A percentile compares a stretch with the other conserved stretches of the same genome.
These are phyloP conservation scores for Fusarium albidum DNA, from an alignment of 2,329 filamentous ascomycete species.

Conservation along the genomic window DNA sequence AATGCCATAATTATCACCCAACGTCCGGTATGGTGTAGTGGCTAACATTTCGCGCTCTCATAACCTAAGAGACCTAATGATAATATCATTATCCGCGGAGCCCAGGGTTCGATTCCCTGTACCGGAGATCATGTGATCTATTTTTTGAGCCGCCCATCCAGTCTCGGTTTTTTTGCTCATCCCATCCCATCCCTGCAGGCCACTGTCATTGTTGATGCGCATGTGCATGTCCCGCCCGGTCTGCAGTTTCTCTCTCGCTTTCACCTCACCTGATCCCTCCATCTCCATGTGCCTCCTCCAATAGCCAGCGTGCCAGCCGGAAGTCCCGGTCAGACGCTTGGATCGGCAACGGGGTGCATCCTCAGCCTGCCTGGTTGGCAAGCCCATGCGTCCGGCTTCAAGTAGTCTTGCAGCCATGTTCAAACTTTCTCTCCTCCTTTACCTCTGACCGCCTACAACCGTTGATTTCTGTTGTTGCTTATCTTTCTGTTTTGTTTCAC, in stretches of 20 bases:
- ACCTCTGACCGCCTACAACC: background rate
- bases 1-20: too few species aligned
- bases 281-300: constrained; percentile 18
- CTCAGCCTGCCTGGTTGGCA: constrained; percentile 3
- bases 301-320: constrained; percentile 16
- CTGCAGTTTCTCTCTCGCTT: constrained; percentile 11
- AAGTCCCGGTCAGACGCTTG: constrained; percentile 21
- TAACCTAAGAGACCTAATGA: too few species aligned
- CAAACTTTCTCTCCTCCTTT: background rate
- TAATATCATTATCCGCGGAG: too few species aligned
- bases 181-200: too few species aligned
- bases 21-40: constrained; percentile 46
- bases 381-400: constrained; percentile 17
- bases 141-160: too few species aligned
- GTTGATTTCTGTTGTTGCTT: constrained; percentile 11
- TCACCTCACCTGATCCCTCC: constrained; percentile 17
- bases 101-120: too few species aligned
- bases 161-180: too few species aligned
- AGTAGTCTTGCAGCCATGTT: constrained; percentile 19
- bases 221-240: background rate
- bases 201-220: too few species aligned
- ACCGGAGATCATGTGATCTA: too few species aligned
- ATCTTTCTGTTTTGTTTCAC: constrained; percentile 1
- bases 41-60: constrained; percentile 47
- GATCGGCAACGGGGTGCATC: constrained; percentile 5